phyloP scores from a whole-genome alignment of 1,284 basidiomycete genomes.

The Trametes polyzona region DNA sequence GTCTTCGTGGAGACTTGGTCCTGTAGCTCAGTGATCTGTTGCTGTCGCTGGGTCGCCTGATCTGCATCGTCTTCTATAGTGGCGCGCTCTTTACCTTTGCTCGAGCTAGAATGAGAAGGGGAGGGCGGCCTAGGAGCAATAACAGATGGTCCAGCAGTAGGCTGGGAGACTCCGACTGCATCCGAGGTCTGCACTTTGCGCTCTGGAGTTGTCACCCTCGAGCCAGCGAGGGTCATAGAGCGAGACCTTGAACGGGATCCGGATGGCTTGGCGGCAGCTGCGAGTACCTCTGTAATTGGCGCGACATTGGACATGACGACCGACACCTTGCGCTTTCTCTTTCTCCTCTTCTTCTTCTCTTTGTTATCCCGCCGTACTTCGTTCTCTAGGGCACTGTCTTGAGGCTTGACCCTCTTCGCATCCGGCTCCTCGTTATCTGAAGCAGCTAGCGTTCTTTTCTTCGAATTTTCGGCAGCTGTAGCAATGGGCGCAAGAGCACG shows the following conservation, averaged over 20 bases:
- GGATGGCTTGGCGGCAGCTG: not conserved
- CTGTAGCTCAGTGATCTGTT: slow-evolving; percentile 12
- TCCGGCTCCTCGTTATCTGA: slow-evolving; percentile 27
- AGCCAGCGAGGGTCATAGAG: slow-evolving; percentile 1
- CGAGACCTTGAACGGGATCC: slow-evolving; percentile 13
- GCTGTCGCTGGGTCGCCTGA: not conserved
- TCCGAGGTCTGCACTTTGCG: not conserved
- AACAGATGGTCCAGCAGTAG: slow-evolving; percentile 4
- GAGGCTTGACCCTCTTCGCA: slow-evolving; percentile 12
- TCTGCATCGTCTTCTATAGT: not conserved
- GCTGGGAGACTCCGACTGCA: not conserved
- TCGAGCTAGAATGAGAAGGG: not conserved
- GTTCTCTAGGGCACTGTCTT: not conserved
- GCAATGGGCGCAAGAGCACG: slow-evolving; percentile 7
- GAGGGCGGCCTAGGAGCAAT: not conserved
- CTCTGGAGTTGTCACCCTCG: not conserved
- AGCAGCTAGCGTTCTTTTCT: slow-evolving; percentile 22
- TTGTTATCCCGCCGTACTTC: slow-evolving; percentile 21
- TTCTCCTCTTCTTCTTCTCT: slow-evolving; percentile 33
- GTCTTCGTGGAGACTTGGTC: slow-evolving; percentile 19
- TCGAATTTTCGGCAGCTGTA: not conserved
- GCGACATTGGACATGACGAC: slow-evolving; percentile 18
- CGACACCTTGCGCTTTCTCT: slow-evolving; percentile 32
- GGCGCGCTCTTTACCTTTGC: slow-evolving; percentile 25
- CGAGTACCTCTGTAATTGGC: slow-evolving; percentile 3